Conservation (phyloP, 2,329 filamentous ascomycete genomes). For the Pestalotiopsis sp. region DNA sequence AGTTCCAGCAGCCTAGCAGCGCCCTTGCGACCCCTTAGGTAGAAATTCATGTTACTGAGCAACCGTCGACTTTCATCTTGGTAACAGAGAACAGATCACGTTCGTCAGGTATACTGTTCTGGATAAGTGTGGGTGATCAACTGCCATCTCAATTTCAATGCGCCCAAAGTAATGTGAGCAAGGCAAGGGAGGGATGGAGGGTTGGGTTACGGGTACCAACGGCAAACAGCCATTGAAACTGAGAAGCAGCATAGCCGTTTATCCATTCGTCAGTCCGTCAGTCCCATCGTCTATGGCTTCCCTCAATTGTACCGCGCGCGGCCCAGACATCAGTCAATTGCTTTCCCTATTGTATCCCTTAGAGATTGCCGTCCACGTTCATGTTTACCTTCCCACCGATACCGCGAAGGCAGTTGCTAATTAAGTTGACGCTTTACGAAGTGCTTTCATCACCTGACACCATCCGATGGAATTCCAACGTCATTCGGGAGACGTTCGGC, state of each 20-base stretch:
- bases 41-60: too few species aligned
- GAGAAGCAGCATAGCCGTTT: not conserved
- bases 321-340: not conserved
- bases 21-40: not conserved
- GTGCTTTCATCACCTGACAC: slow-evolving; percentile 5
- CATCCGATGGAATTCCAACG: slow-evolving; percentile 7
- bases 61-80: too few species aligned
- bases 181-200: not conserved
- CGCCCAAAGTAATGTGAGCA: not conserved
- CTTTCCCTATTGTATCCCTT: not conserved
- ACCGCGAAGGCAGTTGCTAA: not conserved
- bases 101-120: too few species aligned
- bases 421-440: slow-evolving; percentile 6
- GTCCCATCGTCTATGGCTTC: not conserved
- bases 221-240: not conserved
- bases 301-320: not conserved
- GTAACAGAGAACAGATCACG: too few species aligned
- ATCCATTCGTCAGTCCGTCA: too few species aligned
- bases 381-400: not conserved
- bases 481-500: slow-evolving; percentile 1
- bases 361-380: not conserved
- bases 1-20: not conserved
- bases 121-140: too few species aligned
- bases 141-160: too few species aligned
- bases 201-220: not conserved